Evolutionary conservation across 1,284 basidiomycete genomes (phyloP).

Genomic region (Pseudomicrostroma phylloplanum): DNA sequence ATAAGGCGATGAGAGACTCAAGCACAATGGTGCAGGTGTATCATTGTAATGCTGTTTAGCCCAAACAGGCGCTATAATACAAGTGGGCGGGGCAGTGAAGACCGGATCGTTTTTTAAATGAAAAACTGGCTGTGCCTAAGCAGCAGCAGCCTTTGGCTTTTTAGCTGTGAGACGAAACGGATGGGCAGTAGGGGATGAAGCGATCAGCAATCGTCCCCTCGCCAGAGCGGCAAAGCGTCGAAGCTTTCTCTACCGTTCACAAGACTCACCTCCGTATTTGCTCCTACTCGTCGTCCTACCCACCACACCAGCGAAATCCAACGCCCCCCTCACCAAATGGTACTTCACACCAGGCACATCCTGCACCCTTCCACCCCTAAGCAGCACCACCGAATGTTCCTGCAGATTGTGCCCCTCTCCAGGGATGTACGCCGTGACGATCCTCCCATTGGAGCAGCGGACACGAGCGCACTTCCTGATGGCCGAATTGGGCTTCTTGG

Average conservation of each 20-base stretch:
- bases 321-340: slow-evolving; percentile 85
- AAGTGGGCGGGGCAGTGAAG: too few relatives aligned
- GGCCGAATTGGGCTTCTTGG: slow-evolving; percentile 99
- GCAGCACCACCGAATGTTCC: slow-evolving; percentile 90
- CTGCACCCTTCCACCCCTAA: slow-evolving; percentile 89
- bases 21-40: too few relatives aligned
- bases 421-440: slow-evolving; percentile 86
- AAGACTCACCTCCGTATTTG: slow-evolving; percentile 64
- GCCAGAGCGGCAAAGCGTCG: background rate
- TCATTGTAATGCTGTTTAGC: too few relatives aligned
- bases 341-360: slow-evolving; percentile 70
- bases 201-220: background rate
- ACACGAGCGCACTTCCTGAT: slow-evolving; percentile 96
- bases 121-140: background rate
- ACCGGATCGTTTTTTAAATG: too few relatives aligned
- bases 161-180: background rate
- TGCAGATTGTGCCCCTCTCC: slow-evolving; percentile 98
- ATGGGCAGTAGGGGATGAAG: background rate
- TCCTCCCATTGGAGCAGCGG: slow-evolving; percentile 83
- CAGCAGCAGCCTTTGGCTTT: background rate
- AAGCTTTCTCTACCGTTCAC: background rate
- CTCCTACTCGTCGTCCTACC: slow-evolving; percentile 74
- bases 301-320: slow-evolving; percentile 86
- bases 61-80: too few relatives aligned
- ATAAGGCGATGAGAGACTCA: too few relatives aligned